Evolutionary conservation across 352 stramenopile genomes (phyloP).

Genomic region (Blastocystis sp.): DNA sequence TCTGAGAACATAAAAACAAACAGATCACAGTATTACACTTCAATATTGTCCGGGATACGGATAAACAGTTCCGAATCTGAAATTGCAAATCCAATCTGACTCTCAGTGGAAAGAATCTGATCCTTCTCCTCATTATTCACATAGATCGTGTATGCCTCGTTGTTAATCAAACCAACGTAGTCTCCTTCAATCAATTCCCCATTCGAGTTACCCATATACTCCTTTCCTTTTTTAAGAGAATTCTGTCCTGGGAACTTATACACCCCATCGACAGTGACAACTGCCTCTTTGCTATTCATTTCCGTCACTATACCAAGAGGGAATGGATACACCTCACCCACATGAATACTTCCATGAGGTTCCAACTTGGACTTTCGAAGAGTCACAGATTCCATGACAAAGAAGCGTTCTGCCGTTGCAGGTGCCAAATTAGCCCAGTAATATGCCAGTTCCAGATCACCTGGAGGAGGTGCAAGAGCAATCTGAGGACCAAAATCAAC

Average conservation of each 20-base stretch:
- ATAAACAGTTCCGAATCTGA: conserved; percentile 46
- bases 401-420: conserved; percentile 6
- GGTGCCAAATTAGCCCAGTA: conserved; percentile 62
- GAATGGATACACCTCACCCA: conserved; percentile 31
- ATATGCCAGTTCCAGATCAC: neutral
- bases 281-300: neutral
- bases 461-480: neutral
- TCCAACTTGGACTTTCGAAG: neutral
- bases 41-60: conserved; percentile 60
- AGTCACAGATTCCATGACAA: conserved; percentile 58
- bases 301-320: conserved; percentile 48
- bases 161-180: conserved; percentile 43
- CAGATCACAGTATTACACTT: conserved; percentile 15
- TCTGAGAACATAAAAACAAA: conserved; percentile 61
- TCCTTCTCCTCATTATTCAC: neutral
- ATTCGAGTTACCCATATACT: conserved; percentile 56
- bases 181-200: conserved; percentile 59
- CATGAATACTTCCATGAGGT: conserved; percentile 39
- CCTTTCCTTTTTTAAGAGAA: neutral
- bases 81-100: conserved; percentile 11
- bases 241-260: neutral
- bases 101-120: conserved; percentile 44
- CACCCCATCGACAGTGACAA: neutral
- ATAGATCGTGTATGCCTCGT: conserved; percentile 12
- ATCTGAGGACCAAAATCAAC: conserved; percentile 21